phyloP scores from a whole-genome alignment of 805 yeast species.

The Suhomyces sp. region DNA sequence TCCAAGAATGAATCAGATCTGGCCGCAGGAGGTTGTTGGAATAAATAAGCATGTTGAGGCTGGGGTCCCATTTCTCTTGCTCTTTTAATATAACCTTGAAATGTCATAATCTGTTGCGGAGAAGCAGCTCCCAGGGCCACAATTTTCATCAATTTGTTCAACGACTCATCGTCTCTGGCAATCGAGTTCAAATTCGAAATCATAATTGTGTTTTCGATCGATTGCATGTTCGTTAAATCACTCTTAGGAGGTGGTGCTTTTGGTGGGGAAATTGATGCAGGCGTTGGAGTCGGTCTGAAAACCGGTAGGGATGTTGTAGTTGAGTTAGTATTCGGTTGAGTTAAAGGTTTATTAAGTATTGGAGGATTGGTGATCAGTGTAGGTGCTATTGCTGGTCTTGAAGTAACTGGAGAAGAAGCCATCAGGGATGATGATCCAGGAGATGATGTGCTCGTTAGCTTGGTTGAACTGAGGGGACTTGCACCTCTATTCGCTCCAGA shows the following conservation, averaged over 20 bases:
- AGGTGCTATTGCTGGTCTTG: no score
- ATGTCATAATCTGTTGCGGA: slow-evolving; percentile 67
- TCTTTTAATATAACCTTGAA: slow-evolving; percentile 75
- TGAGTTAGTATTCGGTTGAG: slow-evolving; percentile 4
- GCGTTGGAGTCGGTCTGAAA: background rate
- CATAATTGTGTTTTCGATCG: slow-evolving; percentile 74
- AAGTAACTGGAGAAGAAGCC: no score
- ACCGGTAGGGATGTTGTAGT: background rate
- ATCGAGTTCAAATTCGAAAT: slow-evolving; percentile 80
- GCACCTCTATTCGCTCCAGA: background rate
- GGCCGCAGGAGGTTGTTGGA: slow-evolving; percentile 11
- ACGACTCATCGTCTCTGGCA: slow-evolving; percentile 68
- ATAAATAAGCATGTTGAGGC: slow-evolving; percentile 38
- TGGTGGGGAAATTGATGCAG: background rate
- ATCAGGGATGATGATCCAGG: no score
- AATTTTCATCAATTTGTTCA: slow-evolving; percentile 72
- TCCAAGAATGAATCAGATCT: slow-evolving; percentile 5
- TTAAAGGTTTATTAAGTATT: background rate
- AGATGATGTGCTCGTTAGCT: no score
- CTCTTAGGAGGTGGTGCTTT: slow-evolving; percentile 4
- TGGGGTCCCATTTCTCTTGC: slow-evolving; percentile 76
- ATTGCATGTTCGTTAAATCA: slow-evolving; percentile 41
- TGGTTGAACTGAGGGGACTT: no score
- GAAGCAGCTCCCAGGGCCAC: slow-evolving; percentile 85
- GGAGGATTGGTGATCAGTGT: no score